Evolutionary conservation across 441 rosid species (phyloP).

Genomic region (Arabidopsis lyrata): DNA sequence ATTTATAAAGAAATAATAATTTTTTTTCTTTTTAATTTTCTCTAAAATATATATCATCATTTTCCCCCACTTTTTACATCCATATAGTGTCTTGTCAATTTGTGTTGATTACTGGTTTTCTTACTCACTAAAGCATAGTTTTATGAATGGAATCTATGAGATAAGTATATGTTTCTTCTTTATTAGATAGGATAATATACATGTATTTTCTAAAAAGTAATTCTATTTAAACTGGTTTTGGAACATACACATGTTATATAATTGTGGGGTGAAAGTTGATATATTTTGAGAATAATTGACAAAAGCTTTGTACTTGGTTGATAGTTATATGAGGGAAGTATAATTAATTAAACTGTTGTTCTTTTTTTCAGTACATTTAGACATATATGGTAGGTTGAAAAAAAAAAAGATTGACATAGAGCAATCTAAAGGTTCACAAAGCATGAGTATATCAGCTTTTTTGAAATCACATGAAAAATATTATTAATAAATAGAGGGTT

Average conservation of each 20-base stretch:
- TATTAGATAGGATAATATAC: background rate
- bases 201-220: constrained; percentile 3
- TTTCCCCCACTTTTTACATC: constrained; percentile 38
- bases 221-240: constrained; percentile 7
- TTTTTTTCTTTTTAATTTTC: constrained; percentile 14
- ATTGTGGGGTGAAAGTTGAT: constrained; percentile 6
- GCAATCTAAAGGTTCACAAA: constrained; percentile 29
- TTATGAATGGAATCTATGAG: constrained; percentile 26
- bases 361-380: constrained; percentile 19
- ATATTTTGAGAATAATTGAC: constrained; percentile 20
- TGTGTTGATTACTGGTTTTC: constrained; percentile 31
- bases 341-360: background rate
- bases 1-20: constrained; percentile 61
- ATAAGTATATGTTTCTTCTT: constrained; percentile 32
- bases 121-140: constrained; percentile 34
- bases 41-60: background rate
- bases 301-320: constrained; percentile 27
- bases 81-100: constrained; percentile 40
- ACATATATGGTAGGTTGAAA: background rate
- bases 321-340: background rate
- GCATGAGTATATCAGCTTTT: constrained; percentile 33
- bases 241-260: constrained; percentile 9
- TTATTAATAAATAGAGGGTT: constrained; percentile 17
- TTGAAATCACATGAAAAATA: constrained; percentile 33
- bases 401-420: background rate